Base-by-base conservation (phyloP, 305 asterid genomes). In the Euphrasia arctica region DNA sequence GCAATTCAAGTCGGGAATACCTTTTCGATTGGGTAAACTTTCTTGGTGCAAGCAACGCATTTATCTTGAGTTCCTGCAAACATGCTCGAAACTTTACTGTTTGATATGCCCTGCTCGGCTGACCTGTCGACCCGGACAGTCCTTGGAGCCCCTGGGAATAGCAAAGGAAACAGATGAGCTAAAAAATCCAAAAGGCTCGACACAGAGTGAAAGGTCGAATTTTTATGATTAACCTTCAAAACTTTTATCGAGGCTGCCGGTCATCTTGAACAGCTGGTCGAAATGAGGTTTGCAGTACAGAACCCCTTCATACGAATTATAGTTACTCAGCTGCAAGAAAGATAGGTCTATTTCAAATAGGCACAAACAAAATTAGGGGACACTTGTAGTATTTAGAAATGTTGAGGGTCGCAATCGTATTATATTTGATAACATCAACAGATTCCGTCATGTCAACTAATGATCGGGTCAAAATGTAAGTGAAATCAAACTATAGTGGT, bases 31-130 rank as follows among this genome's bases (percentile, higher is more conserved):
- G 98, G 98, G 75, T 91, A 91, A 3, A 86, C 98, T 7, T 83
- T 91, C 70, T 86, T 91, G 74, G 67, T 74, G 81, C 96, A 91
- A 51, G 92, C 73, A 36, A 91, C 85, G 43, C 95, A 91, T 82
- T 91, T 86, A n/a, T 88, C 96, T 68, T 85, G 93, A 27, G 98
- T 91, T 69, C 98, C 96, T 5, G 77, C 95, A 64, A 91, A 88
- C 74, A 89, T 6, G 63, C 85, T 85, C 43, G 94, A 88, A 67
- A 85, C 69, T 69, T 79, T 91, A 79, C 73, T 86, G 22, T 68
- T 80, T 47, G 79, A 63, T 34, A 47, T 54, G 67, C 85, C 79
- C 62, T 80, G 77, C n/a, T 57, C 91, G 7, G 73, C 34, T 10
- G 95, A 73, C 72, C 83, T 80, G 51, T 84, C 95, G 12, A 67